Base-by-base conservation (phyloP, 2,329 filamentous ascomycete genomes). In the Dactylellina cionopaga region DNA sequence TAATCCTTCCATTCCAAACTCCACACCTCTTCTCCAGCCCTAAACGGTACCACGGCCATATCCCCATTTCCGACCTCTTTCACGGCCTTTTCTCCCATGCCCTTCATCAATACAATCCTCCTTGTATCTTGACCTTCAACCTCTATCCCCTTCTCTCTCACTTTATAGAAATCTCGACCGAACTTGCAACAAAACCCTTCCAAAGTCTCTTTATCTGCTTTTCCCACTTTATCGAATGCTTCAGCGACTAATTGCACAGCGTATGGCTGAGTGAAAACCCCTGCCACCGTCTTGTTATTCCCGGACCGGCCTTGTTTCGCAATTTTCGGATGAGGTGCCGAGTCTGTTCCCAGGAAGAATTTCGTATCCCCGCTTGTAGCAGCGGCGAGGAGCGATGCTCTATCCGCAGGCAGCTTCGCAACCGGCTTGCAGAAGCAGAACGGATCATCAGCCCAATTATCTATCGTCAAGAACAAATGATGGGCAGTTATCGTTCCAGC, bases 401-500 rank as follows among this genome's bases (percentile, higher is more conserved):
- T 86, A 78, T 93, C 89, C 13, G 84, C 85, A 0, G 91, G 88
- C 33, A 87, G 88, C 83, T 91, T 91, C 54, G 89, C 87, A 29
- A 90, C 87, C 3, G 89, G 89, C 79, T 91, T 91, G 83, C 89
- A 91, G 82, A 93, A 96, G 78, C 89, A 87, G 86, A 94, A 88
- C 78, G 92, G 85, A 77, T 90, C 86, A 58, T 82, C 83, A 17
- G 88, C 87, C 83, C 89, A 90, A 76, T 92, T 88, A 77, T 95
- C 90, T 13, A 91, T 88, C 10, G 90, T 92, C 29, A 97, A 84
- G 76, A 87, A 92, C 19, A 96, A 83, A 78, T 96, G 92, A 78
- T 96, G 92, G 1, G 92, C 91, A 0, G 92, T 96, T 75, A 96
- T 92, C 7, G 91, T 94, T 2, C 85, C 89, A 0, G 86, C 89